Conservation (phyloP, 2,329 filamentous ascomycete species). For the Didymellaceae sp. region DNA sequence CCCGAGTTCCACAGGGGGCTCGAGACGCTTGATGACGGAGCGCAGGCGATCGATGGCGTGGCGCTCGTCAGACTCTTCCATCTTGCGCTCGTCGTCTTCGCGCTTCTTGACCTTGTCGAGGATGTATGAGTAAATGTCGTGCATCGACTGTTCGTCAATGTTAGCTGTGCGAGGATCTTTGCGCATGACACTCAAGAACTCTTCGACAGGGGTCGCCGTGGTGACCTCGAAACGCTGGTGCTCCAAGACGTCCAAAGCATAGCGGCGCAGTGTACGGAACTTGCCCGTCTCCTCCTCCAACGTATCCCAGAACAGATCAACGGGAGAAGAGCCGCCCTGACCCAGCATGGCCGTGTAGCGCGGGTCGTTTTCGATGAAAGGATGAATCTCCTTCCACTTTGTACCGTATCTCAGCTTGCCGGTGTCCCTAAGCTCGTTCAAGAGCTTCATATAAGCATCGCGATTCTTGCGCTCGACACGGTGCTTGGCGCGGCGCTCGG, state of each 20-base stretch:
- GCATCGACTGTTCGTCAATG: constrained; percentile 79
- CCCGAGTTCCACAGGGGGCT: constrained; percentile 76
- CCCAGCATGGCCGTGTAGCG: constrained; percentile 85
- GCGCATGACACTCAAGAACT: constrained; percentile 82
- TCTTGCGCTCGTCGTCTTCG: constrained; percentile 81
- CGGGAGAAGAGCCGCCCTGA: constrained; percentile 80
- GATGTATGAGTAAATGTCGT: constrained; percentile 84
- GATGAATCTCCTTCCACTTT: constrained; percentile 85
- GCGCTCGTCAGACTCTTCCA: constrained; percentile 84
- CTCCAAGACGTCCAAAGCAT: constrained; percentile 88
- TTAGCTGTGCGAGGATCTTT: constrained; percentile 87
- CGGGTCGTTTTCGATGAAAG: constrained; percentile 77
- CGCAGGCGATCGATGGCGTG: constrained; percentile 84
- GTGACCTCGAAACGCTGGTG: constrained; percentile 92
- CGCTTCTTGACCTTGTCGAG: constrained; percentile 85
- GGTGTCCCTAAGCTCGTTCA: constrained; percentile 74
- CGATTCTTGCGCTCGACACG: constrained; percentile 85
- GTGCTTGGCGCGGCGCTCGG: constrained; percentile 80
- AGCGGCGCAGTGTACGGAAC: constrained; percentile 80
- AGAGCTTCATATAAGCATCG: constrained; percentile 77
- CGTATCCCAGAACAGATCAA: constrained; percentile 95
- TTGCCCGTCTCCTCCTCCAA: constrained; percentile 91
- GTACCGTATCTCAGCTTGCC: constrained; percentile 87
- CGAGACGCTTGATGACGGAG: constrained; percentile 84
- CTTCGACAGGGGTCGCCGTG: constrained; percentile 83